These are phyloP conservation scores for Schwanniomyces occidentalis DNA, from an alignment of 805 yeast genomes.

Conservation along the genomic window DNA sequence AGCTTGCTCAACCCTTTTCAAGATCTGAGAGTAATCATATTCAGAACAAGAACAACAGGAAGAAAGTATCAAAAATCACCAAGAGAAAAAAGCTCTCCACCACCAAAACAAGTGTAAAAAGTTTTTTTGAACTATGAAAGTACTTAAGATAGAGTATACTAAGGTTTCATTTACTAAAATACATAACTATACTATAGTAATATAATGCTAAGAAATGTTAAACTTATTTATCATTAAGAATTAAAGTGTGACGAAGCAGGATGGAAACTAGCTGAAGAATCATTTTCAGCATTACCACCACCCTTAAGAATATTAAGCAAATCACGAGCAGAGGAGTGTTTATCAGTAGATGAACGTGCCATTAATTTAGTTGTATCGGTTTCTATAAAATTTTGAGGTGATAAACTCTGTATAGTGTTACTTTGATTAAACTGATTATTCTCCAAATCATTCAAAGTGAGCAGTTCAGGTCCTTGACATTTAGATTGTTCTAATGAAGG, in stretches of 20 bases:
- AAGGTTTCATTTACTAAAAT: no score
- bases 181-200: no score
- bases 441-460: conserved; percentile 11
- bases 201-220: no score
- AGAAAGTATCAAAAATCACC: no score
- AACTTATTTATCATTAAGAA: no score
- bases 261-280: no score
- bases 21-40: not conserved
- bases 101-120: conserved; percentile 15
- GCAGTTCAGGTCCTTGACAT: conserved; percentile 6
- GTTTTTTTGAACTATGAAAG: conserved; percentile 18
- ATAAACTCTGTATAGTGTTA: not conserved
- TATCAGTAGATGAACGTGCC: conserved; percentile 1
- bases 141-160: no score
- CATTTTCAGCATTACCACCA: no score
- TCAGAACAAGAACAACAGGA: not conserved
- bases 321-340: conserved; percentile 20
- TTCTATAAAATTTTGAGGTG: no score
- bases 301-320: conserved; percentile 22
- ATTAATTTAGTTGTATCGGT: not conserved
- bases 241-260: no score
- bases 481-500: conserved; percentile 5
- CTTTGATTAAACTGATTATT: not conserved
- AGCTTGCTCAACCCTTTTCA: no score
- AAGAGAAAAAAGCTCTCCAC: conserved; percentile 4